Base-by-base conservation (phyloP, 768 basidiomycete species). In the Amanita jacksonii region DNA sequence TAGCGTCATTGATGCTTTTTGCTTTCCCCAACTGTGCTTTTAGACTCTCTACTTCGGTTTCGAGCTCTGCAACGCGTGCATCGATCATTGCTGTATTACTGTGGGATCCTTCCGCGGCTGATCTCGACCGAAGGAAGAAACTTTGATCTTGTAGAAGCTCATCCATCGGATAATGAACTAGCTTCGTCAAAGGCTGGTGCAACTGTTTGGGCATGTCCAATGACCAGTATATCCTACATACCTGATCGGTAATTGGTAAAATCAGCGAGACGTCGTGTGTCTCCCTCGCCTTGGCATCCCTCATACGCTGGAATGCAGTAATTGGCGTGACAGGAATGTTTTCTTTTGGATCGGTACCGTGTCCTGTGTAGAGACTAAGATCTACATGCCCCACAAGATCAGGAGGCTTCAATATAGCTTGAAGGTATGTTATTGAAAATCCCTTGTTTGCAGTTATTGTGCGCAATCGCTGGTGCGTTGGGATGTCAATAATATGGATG, bases 1-100 rank as follows among this genome's bases (percentile, higher is more conserved):
- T 94, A 41, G 74, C 71, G 55, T 96, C 90, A 53, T 96, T 97
- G 47, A 96, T 72, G n/a, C 82, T 77, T 56, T 91, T 89, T 4
- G 93, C 93, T 57, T 79, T 81, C 20, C 77, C 76, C 5, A 97
- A 66, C 49, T 90, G 81, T 36, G 77, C 74, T 36, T 70, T 74
- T 46, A 94, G 60, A 19, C 60, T 63, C 39, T 68, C 69, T 6
- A 91, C 72, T 60, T 96, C 89, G 2, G 65, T 61, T 60, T 91
- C 83, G 1, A 94, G 74, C 52, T 81, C 77, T 12, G 70, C 55
- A 8, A 91, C 70, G 38, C 74, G 76, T 15, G 73, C 63, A 47
- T 79, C 73, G 47, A 76, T 59, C 2, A 72, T 65, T 2, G 60
- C 51, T 30, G 64, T 51, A 56, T 71, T 55, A 23, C 55, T 56